Base-by-base conservation (phyloP, 2,329 filamentous ascomycete species). In the Diplodia sapinea region DNA sequence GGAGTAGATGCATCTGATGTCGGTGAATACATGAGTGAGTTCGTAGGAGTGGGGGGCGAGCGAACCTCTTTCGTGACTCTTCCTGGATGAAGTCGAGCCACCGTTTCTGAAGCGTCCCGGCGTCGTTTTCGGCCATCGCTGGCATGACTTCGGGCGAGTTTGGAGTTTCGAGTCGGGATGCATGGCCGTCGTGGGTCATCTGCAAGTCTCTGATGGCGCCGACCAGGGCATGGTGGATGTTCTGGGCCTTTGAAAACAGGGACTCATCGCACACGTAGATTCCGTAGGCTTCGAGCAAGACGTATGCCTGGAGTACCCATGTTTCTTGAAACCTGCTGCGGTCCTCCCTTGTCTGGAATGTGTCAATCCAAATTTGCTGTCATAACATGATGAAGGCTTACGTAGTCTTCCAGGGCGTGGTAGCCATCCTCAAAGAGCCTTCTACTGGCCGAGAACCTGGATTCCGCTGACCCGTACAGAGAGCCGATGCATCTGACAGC, bases 1-100 rank as follows among this genome's bases (percentile, higher is more conserved):
- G 23, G 72, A 69, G 51, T 74, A 72, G 50, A 73, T 73, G 70
- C 72, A 73, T 38, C 72, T 59, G n/a, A 70, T 65, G 51, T 71
- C 70, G 26, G 17, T 56, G 3, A 56, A 31, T 12, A 17, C 20
- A 17, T 38, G 33, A 7, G 8, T 38, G 33, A 7, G 8, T 6
- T 72, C 8, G 66, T 33, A 70, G 66, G 52, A 71, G 3, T n/a
- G 20, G 4, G 4, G 2, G 6, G 11, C 23, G 4, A 12, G 1
- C 3, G 12, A 7, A 47, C 57, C 57, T 36, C 29, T 61, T 61
- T 1, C 57, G 17, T 13, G 26, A n/a, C 26, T 61, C 57, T n/a
- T 49, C 57, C 5, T 33, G 12, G 23, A 49, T 33, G 26, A 61
- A 61, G 7, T 49, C 26, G 1, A 49, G 38, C 57, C 57, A 61